Evolutionary conservation across 305 asterid genomes (phyloP).

Genomic region (Solanum chacoense): DNA sequence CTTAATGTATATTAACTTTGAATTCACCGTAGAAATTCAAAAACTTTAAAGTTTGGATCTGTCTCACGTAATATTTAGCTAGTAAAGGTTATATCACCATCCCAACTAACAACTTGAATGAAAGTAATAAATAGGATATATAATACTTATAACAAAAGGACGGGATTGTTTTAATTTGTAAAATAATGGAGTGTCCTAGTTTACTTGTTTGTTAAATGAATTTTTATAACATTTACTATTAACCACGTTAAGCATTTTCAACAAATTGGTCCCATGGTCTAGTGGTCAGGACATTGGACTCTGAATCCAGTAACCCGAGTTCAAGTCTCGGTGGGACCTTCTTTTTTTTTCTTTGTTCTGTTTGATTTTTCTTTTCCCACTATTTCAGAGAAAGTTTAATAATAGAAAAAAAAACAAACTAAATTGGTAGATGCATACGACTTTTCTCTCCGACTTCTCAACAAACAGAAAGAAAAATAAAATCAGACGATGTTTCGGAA

Average conservation of each 20-base stretch:
- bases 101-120: background rate
- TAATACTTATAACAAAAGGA: background rate
- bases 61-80: background rate
- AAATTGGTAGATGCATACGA: too few relatives aligned
- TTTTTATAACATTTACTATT: background rate
- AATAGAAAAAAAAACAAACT: background rate
- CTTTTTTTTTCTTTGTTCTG: too few relatives aligned
- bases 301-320: slow-evolving; percentile 28
- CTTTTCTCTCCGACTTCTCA: background rate
- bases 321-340: slow-evolving; percentile 32
- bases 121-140: background rate
- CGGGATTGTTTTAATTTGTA: background rate
- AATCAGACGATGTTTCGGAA: background rate
- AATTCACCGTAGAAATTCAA: background rate
- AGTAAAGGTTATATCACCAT: background rate
- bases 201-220: background rate
- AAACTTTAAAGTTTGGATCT: background rate
- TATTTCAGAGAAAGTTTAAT: background rate
- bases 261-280: slow-evolving; percentile 21
- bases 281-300: slow-evolving; percentile 30
- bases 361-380: background rate
- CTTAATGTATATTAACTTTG: background rate
- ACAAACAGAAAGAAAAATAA: background rate
- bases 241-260: background rate
- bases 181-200: background rate